Conservation (phyloP, 176 grass and related monocot genomes). For the Alopecurus myosuroides region DNA sequence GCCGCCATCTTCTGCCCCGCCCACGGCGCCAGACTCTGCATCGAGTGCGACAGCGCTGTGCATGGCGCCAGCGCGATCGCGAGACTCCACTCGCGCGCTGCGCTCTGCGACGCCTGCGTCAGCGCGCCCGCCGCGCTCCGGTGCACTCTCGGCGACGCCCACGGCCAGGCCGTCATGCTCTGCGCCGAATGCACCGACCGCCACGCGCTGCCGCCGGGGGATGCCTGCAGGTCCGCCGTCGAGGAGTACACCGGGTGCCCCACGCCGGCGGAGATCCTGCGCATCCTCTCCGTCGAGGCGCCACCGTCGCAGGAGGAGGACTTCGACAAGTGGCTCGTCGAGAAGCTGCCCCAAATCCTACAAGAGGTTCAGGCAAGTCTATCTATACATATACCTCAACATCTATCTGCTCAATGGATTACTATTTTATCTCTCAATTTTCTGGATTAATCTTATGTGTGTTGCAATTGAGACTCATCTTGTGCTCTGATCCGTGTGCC, state of each 20-base stretch:
- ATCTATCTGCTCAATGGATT: too few species aligned
- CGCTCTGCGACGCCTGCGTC: constrained; percentile 40
- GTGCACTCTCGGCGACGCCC: constrained; percentile 29
- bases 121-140: background rate
- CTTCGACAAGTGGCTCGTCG: constrained; percentile 3
- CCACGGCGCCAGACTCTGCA: constrained; percentile 42
- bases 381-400: background rate
- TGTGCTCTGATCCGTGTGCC: background rate
- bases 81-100: constrained; percentile 25
- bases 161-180: background rate
- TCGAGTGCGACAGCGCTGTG: constrained; percentile 32
- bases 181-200: constrained; percentile 3
- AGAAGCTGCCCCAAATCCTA: background rate
- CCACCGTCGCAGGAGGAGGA: background rate
- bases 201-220: too few species aligned
- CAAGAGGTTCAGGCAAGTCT: background rate
- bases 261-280: background rate
- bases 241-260: constrained; percentile 26
- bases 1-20: constrained; percentile 50
- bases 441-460: background rate
- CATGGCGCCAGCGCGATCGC: constrained; percentile 20
- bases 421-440: background rate
- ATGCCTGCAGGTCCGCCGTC: background rate
- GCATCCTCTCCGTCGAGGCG: constrained; percentile 12
- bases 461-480: background rate